A percentile compares a stretch with the other conserved stretches of the same genome.
Conservation (phyloP, 2,329 filamentous ascomycete genomes). For the Aspergillus aculeatus region DNA sequence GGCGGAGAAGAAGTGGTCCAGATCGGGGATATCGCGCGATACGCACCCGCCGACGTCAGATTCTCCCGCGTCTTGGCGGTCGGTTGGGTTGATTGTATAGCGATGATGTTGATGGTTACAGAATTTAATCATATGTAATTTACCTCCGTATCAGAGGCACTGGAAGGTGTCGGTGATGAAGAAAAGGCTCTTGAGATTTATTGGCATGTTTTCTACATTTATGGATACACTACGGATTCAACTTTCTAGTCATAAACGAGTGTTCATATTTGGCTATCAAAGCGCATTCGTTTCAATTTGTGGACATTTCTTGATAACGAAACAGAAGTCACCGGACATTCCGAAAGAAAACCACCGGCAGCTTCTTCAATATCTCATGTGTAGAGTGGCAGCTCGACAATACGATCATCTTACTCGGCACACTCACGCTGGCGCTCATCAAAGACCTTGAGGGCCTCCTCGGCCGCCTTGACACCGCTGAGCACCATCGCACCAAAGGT, state of each 20-base stretch:
- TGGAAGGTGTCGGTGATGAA: no score
- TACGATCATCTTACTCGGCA: conserved; percentile 42
- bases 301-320: neutral
- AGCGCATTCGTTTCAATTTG: neutral
- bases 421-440: conserved; percentile 77
- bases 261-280: neutral
- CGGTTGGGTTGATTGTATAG: no score
- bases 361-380: neutral
- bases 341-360: neutral
- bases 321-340: neutral
- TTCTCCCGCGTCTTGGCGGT: no score
- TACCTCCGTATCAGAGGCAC: no score
- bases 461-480: conserved; percentile 84
- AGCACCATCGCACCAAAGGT: conserved; percentile 89
- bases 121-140: no score
- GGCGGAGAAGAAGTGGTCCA: no score
- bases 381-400: neutral
- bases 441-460: conserved; percentile 77
- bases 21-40: no score
- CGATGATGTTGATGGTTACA: no score
- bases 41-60: no score
- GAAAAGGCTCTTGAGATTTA: no score
- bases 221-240: no score
- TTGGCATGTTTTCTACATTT: no score
- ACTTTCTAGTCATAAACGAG: neutral